Evolutionary conservation across 2,329 filamentous ascomycete genomes (phyloP), one percentile per base, ranked within the genome.

Genomic region (Bipolaris gigantea): DNA sequence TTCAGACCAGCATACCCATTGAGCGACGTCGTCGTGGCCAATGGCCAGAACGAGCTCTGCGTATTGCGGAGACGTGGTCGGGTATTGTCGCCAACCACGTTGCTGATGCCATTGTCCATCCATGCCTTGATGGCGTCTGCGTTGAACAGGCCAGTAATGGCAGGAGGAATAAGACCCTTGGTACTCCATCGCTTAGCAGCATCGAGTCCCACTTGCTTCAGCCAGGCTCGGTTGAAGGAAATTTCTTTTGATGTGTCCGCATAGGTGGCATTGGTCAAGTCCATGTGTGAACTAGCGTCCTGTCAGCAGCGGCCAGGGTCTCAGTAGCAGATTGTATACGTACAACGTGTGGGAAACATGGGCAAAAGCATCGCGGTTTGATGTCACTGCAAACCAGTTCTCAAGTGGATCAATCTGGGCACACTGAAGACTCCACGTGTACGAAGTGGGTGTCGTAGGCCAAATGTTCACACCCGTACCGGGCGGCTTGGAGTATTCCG

Each of bases 61-160:
- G 69, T 64, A 65, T 85, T 86, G 53, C 81, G 69, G 6, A 87
- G 75, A 4, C 75, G 71, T 0, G 83, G 75, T 8, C 84, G 79
- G 2, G 84, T 86, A 72, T 86, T 87, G 67, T 87, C 84, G 34
- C 84, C 84, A n/a, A 87, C 83, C 46, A 82, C 83, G 60, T 83
- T 80, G 16, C 69, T 75, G 59, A 86, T 81, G n/a, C 83, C 83
- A 53, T 83, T 83, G 40, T 84, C 81, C 62, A 76, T 75, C 83
- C 83, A 87, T 6, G 82, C 84, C 48, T 73, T 72, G 42, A 87
- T 79, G 10, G 79, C 84, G 68, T 87, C 84, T n/a, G 81, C 84
- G 60, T 87, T 87, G 73, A 86, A 82, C 23, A 86, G 66, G 44
- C 84, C 84, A 1, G 84, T 87, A 56, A 87, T 87, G 33, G 83